These are phyloP conservation scores for Byssothecium circinans DNA, from an alignment of 2,329 filamentous ascomycete genomes.

Conservation along the genomic window DNA sequence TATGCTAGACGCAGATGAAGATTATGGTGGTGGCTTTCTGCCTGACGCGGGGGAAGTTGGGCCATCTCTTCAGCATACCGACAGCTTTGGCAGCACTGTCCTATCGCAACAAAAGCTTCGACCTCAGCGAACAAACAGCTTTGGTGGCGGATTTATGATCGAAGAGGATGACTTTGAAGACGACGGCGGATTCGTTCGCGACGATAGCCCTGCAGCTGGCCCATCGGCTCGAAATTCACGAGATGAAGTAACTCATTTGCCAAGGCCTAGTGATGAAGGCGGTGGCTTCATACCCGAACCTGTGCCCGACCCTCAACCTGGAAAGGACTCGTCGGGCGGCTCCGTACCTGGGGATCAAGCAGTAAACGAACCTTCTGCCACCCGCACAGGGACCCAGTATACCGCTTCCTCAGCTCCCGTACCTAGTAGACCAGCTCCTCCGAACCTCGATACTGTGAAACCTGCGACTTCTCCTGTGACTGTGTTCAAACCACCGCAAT, in stretches of 20 bases:
- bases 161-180: conserved; percentile 26
- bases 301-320: neutral
- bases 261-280: conserved; percentile 29
- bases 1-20: conserved; percentile 7
- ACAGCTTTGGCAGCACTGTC: conserved; percentile 33
- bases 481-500: neutral
- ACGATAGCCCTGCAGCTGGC: conserved; percentile 1
- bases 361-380: neutral
- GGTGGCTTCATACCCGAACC: conserved; percentile 20
- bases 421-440: neutral
- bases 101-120: conserved; percentile 32
- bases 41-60: conserved; percentile 13
- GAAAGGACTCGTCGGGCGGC: no score
- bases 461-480: neutral
- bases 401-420: neutral
- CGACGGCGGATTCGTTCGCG: conserved; percentile 22
- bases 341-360: no score
- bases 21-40: conserved; percentile 23
- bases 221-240: neutral
- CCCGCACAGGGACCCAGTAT: no score
- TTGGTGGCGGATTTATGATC: conserved; percentile 25
- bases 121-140: conserved; percentile 25
- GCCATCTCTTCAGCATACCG: conserved; percentile 25
- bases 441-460: neutral
- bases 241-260: conserved; percentile 40